Percentiles rank a stretch among this genome's conserved stretches.
Conservation (phyloP, 2,329 filamentous ascomycete genomes). For the Xylaria hypoxylon region DNA sequence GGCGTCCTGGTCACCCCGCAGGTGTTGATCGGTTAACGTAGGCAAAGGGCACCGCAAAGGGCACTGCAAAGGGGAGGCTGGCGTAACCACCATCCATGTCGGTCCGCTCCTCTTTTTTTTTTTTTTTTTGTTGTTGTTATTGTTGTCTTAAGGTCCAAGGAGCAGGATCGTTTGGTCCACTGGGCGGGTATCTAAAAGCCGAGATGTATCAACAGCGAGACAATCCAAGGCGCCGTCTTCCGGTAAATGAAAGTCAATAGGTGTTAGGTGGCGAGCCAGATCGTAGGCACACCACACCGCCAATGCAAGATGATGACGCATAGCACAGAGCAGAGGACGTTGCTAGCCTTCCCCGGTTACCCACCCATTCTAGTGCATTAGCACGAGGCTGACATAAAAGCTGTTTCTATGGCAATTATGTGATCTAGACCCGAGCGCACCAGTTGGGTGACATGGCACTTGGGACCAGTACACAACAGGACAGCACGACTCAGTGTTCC, state of each 20-base stretch:
- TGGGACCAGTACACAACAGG: constrained; percentile 14
- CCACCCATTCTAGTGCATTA: not conserved
- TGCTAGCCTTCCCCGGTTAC: constrained; percentile 25
- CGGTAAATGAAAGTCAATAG: not conserved
- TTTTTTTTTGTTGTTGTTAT: not conserved
- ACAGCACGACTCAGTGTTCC: constrained; percentile 25
- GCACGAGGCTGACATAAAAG: constrained; percentile 29
- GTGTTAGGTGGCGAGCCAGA: not conserved
- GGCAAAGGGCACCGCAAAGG: too few relatives aligned
- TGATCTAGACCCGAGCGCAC: constrained; percentile 19
- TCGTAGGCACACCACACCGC: constrained; percentile 20
- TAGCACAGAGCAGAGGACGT: constrained; percentile 5
- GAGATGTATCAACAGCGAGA: not conserved
- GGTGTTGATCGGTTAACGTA: not conserved
- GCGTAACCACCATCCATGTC: not conserved
- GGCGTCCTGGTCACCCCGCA: not conserved
- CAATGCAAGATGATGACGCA: constrained; percentile 13
- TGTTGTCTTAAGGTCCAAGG: too few relatives aligned
- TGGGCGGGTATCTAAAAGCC: not conserved
- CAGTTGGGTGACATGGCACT: constrained; percentile 8
- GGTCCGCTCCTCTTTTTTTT: not conserved
- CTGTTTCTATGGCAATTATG: constrained; percentile 10
- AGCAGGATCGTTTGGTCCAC: not conserved
- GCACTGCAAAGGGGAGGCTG: not conserved
- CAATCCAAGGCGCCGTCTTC: not conserved